Evolutionary conservation across 768 basidiomycete genomes (phyloP), one percentile per base, ranked within the genome.

Genomic region (Amanita brunnescens): DNA sequence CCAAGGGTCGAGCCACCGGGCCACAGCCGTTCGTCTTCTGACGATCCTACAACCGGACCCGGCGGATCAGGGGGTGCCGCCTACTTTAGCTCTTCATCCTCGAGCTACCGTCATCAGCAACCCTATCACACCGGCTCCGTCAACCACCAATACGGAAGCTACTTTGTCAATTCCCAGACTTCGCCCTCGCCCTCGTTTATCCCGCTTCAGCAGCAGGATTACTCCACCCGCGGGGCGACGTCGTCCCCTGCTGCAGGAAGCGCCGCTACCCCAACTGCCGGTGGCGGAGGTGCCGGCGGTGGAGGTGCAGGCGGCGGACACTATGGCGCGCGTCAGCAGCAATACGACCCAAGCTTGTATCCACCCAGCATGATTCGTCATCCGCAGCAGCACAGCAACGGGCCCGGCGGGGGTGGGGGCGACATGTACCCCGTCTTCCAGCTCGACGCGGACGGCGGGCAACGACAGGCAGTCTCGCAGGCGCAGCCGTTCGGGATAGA

Each of bases 121-220:
- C 47, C 48, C 32, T 56, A 55, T 10, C 57, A 59, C 21, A 52
- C 56, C 7, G 62, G 61, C 20, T 57, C 58, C 30, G 47, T 52
- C 35, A 8, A 21, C 3, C 51, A 57, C 47, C 62, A 61, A 23
- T 65, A 65, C 43, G 57, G 56, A 16, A 58, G 58, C 2, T 66
- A 61, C 55, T 65, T 65, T 29, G 61, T 60, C 12, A 52, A 59
- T 30, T 45, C 59, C 16, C 59, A 61, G 43, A 50, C 51, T 24
- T 61, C 61, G 2, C 63, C 66, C 2, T 58, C 62, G 9, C 62
- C 66, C 0, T 59, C 61, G 0, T 67, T 68, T 41, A 63, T 68
- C 21, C 67, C 65, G 8, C 62, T 66, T n/a, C 61, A 62, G 29
- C 61, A 62, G 29, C 57, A 63, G 13, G 63, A 65, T 40, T 64